Evolutionary conservation across 192 early-diverging fungal species (phyloP), one percentile per base, ranked within the genome.

Genomic region (Neocallimastix lanati): DNA sequence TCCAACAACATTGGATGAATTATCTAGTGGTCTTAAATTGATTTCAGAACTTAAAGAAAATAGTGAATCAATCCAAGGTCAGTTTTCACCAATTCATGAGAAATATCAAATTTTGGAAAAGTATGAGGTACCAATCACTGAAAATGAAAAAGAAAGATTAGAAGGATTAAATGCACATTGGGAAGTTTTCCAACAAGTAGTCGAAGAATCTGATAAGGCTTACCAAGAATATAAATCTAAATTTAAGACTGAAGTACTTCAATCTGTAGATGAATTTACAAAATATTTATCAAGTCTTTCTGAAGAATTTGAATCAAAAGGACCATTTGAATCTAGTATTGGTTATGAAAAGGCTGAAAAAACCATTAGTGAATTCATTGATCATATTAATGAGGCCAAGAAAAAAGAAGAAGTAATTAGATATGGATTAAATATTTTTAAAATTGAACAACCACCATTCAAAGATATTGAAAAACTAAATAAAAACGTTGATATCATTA

Each of bases 21-120:
- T 90, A 14, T 82, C 83, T 13, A 87, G 90, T 30, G 86, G 87
- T 76, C 80, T 90, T 16, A 80, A 79, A 15, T 79, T 91, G 29
- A 81, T 90, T 33, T 29, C 78, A 14, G 86, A 90, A 78, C 82
- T 90, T 27, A 89, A 90, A 78, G 76, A 78, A 21, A 85, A 88
- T 78, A 78, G 84, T 29, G 35, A 84, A 35, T 36, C 81, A 18
- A 90, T 90, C 40, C 88, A 90, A 78, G 80, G 81, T 14, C 89
- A 90, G 76, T 90, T 90, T 83, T 78, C 78, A 16, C 89, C 89
- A 5, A 90, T 90, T 29, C 82, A 85, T 50, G 89, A 90, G 78
- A 86, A 89, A 79, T 90, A 90, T 80, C 83, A 88, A 80, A 89
- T 90, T 76, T 78, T 90, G 79, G 89, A 90, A 58, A 90, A 89